These are phyloP conservation scores for Podospora australis DNA, from an alignment of 495 filamentous ascomycete genomes.

Conservation along the genomic window DNA sequence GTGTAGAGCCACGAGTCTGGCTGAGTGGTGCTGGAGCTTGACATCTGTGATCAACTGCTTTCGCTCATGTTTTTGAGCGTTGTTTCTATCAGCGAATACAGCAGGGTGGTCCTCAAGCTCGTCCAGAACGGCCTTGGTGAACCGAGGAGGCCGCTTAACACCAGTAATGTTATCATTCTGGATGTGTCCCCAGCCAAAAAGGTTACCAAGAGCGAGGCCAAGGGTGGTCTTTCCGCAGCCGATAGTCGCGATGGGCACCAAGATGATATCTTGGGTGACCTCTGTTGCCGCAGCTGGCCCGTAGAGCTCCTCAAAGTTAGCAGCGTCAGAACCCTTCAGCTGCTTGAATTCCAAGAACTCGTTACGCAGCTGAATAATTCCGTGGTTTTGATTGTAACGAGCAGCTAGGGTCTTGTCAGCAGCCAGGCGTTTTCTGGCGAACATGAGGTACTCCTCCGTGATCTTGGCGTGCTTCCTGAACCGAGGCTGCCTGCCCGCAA, in stretches of 20 bases:
- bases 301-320: constrained; percentile 34
- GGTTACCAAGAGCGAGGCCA: constrained; percentile 68
- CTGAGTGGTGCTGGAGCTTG: constrained; percentile 48
- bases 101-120: constrained; percentile 55
- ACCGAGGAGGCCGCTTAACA: constrained; percentile 62
- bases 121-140: constrained; percentile 59
- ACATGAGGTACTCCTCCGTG: constrained; percentile 83
- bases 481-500: constrained; percentile 64
- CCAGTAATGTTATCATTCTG: constrained; percentile 96
- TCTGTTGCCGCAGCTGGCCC: constrained; percentile 26
- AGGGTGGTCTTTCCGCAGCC: constrained; percentile 97
- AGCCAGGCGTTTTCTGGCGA: constrained; percentile 65
- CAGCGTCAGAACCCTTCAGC: constrained; percentile 70
- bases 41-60: constrained; percentile 81
- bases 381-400: constrained; percentile 78
- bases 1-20: constrained; percentile 81
- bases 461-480: constrained; percentile 83
- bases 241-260: constrained; percentile 84
- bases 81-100: constrained; percentile 91
- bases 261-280: constrained; percentile 58
- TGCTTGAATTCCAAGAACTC: constrained; percentile 77
- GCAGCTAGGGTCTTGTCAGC: constrained; percentile 55
- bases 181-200: constrained; percentile 90
- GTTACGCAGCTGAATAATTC: constrained; percentile 88
- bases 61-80: constrained; percentile 80